Evolutionary conservation across 495 filamentous ascomycete species (phyloP), one percentile per base, ranked within the genome.

Genomic region (Daldinia loculata): DNA sequence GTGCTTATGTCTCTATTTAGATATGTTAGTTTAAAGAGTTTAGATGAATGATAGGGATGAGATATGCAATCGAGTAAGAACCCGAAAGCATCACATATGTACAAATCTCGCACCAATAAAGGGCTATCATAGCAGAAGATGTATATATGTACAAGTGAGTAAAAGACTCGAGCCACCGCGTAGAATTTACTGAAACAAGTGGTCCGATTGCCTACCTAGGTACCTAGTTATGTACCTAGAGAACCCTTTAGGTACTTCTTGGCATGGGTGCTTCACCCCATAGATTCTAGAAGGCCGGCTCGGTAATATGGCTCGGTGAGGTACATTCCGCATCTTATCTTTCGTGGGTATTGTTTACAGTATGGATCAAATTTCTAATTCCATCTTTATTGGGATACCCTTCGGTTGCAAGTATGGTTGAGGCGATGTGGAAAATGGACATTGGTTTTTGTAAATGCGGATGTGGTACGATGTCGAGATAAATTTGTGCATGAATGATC

Each of bases 351-450:
- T 52, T 7, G 17, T 50, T 17, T 56, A 52, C n/a, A 41, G 36
- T 45, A 26, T 22, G 17, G 43, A 48, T 48, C 17, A 48, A 48
- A 48, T 48, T 53, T 53, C 50, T n/a, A 27, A 53, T 62, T 62
- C 3, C 50, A 22, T 61, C 57, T 24, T 24, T 34, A 19, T 50
- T 24, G 7, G 29, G 19, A 52, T 63, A 60, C 12, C 12, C 59
- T 22, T 27, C 7, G 5, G 17, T 29, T 17, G 26, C 15, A 29
- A 57, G 61, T 72, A 26, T 50, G 63, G 65, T 67, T 65, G 51
- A 62, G 30, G 59, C 57, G 59, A 67, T 64, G 51, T 62, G 61
- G 50, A 62, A 43, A 65, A 69, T 69, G 55, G 56, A 69, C 61
- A 51, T 43, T 26, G 56, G 50, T 17, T 66, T 69, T 66, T n/a